Percentiles rank a stretch among this genome's conserved stretches.
Conservation (phyloP, 1,284 basidiomycete species). For the Ustilago lituana region DNA sequence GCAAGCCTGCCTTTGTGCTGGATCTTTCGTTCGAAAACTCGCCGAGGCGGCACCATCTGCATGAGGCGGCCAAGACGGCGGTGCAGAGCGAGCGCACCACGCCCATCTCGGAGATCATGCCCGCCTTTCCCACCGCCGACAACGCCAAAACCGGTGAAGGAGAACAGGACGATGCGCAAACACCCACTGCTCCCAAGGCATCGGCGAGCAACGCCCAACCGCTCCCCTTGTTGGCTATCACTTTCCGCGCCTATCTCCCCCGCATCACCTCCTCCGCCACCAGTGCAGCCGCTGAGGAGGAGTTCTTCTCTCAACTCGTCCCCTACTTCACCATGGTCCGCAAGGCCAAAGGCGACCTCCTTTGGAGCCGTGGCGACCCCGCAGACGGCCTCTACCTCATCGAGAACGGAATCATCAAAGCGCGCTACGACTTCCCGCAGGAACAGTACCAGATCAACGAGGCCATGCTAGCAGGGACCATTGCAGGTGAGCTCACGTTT, state of each 20-base stretch:
- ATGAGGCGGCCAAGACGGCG: constrained; percentile 74
- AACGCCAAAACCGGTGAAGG: neutral
- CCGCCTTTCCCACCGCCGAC: neutral
- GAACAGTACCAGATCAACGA: constrained; percentile 66
- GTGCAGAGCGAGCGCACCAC: constrained; percentile 35
- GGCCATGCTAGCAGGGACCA: constrained; percentile 66
- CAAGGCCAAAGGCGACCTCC: constrained; percentile 73
- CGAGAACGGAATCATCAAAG: constrained; percentile 64
- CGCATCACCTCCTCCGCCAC: neutral
- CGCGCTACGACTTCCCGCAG: constrained; percentile 62
- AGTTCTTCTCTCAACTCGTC: constrained; percentile 70
- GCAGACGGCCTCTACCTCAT: constrained; percentile 72
- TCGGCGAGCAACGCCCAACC: constrained; percentile 42
- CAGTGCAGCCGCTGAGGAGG: constrained; percentile 7
- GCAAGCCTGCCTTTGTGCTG: constrained; percentile 64
- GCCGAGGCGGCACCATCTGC: constrained; percentile 78
- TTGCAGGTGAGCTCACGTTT: constrained; percentile 64
- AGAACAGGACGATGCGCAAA: neutral
- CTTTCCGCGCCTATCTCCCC: constrained; percentile 59
- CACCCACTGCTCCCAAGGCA: constrained; percentile 2
- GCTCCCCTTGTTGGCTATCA: constrained; percentile 49
- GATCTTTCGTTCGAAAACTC: constrained; percentile 77
- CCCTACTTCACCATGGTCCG: constrained; percentile 78
- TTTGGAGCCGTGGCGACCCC: constrained; percentile 79
- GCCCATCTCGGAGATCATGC: constrained; percentile 26